A percentile compares a stretch with the other conserved stretches of the same genome.
These are phyloP conservation scores for Auricularia cornea DNA, from an alignment of 768 basidiomycete species.

Conservation along the genomic window DNA sequence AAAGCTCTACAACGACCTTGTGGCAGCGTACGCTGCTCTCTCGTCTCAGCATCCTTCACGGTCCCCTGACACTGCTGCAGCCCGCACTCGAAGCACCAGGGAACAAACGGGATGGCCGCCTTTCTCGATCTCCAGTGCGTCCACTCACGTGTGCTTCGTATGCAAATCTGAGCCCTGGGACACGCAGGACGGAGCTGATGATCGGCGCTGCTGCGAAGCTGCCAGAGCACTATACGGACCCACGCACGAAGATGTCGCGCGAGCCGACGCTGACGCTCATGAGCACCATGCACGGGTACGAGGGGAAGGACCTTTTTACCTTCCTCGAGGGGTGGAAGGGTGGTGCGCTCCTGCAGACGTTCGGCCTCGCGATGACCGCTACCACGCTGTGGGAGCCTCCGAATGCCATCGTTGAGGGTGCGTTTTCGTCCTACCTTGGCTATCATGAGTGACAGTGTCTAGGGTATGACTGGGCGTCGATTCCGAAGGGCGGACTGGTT, in stretches of 20 bases:
- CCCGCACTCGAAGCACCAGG: slow-evolving; percentile 44
- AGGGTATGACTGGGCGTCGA: slow-evolving; percentile 31
- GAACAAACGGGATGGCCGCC: slow-evolving; percentile 22
- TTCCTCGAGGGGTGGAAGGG: slow-evolving; percentile 63
- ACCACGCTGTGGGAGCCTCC: background rate
- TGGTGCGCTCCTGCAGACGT: slow-evolving; percentile 54
- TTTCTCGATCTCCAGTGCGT: slow-evolving; percentile 17
- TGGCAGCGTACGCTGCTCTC: background rate
- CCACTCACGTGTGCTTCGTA: background rate
- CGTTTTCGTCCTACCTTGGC: background rate
- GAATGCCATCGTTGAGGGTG: background rate
- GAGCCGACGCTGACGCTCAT: background rate
- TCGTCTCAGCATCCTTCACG: slow-evolving; percentile 18
- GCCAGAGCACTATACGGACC: slow-evolving; percentile 45
- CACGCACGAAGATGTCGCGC: background rate
- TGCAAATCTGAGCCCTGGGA: background rate
- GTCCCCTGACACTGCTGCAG: slow-evolving; percentile 17
- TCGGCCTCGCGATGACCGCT: slow-evolving; percentile 57
- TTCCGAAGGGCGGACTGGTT: slow-evolving; percentile 21
- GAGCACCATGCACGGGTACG: background rate
- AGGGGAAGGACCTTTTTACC: slow-evolving; percentile 44
- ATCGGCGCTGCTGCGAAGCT: slow-evolving; percentile 69
- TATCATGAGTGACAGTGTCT: background rate
- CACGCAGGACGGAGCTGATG: slow-evolving; percentile 60
- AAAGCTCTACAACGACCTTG: background rate